phyloP scores from a whole-genome alignment of 106 monocot species.

The Acorus gramineus region DNA sequence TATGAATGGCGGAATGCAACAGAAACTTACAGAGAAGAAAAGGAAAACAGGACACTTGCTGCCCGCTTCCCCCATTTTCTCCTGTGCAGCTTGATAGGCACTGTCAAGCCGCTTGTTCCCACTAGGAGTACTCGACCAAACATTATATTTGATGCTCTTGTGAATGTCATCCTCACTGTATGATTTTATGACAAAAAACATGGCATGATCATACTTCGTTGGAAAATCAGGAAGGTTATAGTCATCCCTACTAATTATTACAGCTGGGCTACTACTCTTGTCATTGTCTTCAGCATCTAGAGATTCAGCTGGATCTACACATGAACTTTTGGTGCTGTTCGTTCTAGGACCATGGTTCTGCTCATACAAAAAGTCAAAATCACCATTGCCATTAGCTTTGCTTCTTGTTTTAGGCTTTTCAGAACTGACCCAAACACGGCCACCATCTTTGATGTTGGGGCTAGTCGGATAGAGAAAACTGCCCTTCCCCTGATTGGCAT shows the following conservation, averaged over 20 bases:
- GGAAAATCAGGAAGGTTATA: slow-evolving; percentile 60
- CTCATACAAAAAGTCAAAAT: slow-evolving; percentile 37
- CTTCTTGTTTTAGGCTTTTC: slow-evolving; percentile 29
- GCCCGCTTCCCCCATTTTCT: slow-evolving; percentile 14
- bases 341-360: slow-evolving; percentile 55
- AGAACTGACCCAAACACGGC: slow-evolving; percentile 15
- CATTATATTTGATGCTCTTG: slow-evolving; percentile 30
- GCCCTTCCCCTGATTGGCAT: slow-evolving; percentile 20
- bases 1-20: too few species aligned
- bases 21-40: slow-evolving; percentile 22
- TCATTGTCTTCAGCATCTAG: background rate
- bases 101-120: slow-evolving; percentile 24
- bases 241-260: slow-evolving; percentile 23
- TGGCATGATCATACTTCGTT: slow-evolving; percentile 25
- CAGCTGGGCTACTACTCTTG: background rate
- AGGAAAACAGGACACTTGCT: slow-evolving; percentile 18
- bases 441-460: slow-evolving; percentile 25
- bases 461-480: slow-evolving; percentile 12
- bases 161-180: slow-evolving; percentile 35
- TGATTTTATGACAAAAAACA: slow-evolving; percentile 32
- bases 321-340: slow-evolving; percentile 10
- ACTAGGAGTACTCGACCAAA: slow-evolving; percentile 28
- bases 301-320: slow-evolving; percentile 5
- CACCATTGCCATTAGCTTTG: slow-evolving; percentile 20
- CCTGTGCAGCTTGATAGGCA: slow-evolving; percentile 17